Conservation (phyloP, 805 yeast genomes). For the Candida ficus region DNA sequence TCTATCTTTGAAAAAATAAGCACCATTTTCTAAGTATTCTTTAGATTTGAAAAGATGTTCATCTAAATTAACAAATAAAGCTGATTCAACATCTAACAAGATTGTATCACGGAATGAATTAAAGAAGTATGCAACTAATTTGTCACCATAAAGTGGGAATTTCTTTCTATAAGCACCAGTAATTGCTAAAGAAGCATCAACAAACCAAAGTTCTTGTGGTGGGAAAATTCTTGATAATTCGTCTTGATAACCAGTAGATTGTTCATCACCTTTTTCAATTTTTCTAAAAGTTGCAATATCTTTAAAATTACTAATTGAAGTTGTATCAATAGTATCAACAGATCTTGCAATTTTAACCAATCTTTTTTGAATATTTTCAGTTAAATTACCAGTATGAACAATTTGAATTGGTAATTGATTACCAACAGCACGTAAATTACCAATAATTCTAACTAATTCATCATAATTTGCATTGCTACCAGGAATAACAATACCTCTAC, state of each 20-base stretch:
- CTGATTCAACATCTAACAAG: constrained; percentile 48
- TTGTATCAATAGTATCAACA: constrained; percentile 1
- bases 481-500: constrained; percentile 30
- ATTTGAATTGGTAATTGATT: constrained; percentile 38
- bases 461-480: constrained; percentile 26
- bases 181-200: constrained; percentile 26
- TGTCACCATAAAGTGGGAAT: constrained; percentile 39
- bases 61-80: constrained; percentile 35
- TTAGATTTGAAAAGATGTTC: constrained; percentile 28
- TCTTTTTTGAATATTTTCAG: constrained; percentile 24
- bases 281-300: neutral
- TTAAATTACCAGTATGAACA: constrained; percentile 32
- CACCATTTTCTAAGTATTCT: constrained; percentile 29
- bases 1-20: constrained; percentile 44
- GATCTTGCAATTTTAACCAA: constrained; percentile 30
- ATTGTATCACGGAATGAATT: constrained; percentile 44
- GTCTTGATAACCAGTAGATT: constrained; percentile 9
- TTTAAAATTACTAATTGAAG: constrained; percentile 13
- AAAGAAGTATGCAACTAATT: constrained; percentile 43
- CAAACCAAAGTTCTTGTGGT: constrained; percentile 37
- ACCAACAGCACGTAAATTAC: constrained; percentile 31
- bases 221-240: too few relatives aligned
- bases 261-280: neutral
- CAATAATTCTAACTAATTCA: constrained; percentile 30
- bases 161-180: constrained; percentile 12